A percentile compares a stretch with the other conserved stretches of the same genome.
Conservation (phyloP, 768 basidiomycete genomes). For the Mycena indigotica region DNA sequence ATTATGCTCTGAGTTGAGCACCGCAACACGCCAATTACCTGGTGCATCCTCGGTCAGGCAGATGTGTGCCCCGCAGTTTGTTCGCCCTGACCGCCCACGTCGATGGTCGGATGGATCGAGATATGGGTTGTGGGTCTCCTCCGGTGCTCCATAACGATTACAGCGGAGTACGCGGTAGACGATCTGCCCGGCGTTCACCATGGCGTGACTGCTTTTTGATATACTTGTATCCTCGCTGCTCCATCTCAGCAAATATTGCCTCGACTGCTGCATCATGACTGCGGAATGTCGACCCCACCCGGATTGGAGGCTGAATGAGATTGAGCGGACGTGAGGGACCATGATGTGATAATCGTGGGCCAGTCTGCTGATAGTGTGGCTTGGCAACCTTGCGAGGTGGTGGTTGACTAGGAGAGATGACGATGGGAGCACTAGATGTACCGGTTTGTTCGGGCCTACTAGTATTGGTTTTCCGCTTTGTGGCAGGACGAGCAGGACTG, state of each 20-base stretch:
- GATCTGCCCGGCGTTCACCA: not conserved
- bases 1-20: conserved; percentile 27
- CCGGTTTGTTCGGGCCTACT: no score
- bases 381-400: no score
- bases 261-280: not conserved
- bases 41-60: conserved; percentile 19
- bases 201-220: not conserved
- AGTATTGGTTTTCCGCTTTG: no score
- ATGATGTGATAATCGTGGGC: no score
- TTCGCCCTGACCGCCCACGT: conserved; percentile 2
- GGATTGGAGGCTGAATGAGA: not conserved
- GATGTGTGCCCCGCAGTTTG: conserved; percentile 25
- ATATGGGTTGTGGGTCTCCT: not conserved
- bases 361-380: no score
- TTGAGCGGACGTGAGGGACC: not conserved
- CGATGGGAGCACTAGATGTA: no score
- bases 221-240: conserved; percentile 2
- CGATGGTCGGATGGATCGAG: conserved; percentile 17
- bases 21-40: conserved; percentile 20
- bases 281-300: not conserved
- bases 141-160: conserved; percentile 3
- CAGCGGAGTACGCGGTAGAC: conserved; percentile 3
- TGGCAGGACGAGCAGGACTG: no score
- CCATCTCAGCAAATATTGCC: not conserved
- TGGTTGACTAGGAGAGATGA: no score